Percentiles rank a stretch among this genome's conserved stretches.
phyloP scores from a whole-genome alignment of 768 basidiomycete genomes.

The Termitomyces sp. region DNA sequence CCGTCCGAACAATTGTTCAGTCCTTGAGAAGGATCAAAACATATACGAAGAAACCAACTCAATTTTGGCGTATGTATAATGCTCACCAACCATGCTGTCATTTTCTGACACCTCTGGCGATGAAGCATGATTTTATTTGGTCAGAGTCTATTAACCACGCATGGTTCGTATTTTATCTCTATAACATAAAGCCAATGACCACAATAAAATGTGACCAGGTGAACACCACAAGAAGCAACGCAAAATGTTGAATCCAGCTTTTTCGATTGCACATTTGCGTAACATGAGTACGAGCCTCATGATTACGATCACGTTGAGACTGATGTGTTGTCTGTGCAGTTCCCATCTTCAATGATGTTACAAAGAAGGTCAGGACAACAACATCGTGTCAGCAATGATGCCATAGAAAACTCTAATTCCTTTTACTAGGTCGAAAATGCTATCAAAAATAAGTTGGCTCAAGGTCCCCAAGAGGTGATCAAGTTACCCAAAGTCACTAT shows the following conservation, averaged over 20 bases:
- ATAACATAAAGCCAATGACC: not conserved
- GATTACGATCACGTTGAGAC: not conserved
- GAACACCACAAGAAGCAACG: conserved; percentile 9
- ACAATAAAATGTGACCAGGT: not conserved
- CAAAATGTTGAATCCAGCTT: conserved; percentile 9
- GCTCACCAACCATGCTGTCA: not conserved
- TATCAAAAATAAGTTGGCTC: not conserved
- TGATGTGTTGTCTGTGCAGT: not conserved
- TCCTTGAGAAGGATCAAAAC: not conserved
- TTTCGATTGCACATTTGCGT: conserved; percentile 7
- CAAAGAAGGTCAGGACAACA: conserved; percentile 9
- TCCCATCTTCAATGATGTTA: conserved; percentile 9
- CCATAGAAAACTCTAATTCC: not conserved
- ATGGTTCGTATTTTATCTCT: not conserved
- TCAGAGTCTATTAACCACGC: not conserved
- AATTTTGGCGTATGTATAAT: not conserved
- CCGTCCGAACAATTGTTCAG: not conserved
- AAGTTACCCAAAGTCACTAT: too few relatives aligned
- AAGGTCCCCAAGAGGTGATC: conserved; percentile 7
- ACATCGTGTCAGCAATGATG: too few relatives aligned
- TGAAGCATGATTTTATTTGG: not conserved
- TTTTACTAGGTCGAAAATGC: conserved; percentile 2
- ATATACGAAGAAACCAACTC: conserved; percentile 3
- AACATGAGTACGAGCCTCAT: not conserved
- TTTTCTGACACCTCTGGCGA: not conserved